Evolutionary conservation across 768 basidiomycete genomes (phyloP), one percentile per base, ranked within the genome.

Genomic region (Psilocybe sp.): DNA sequence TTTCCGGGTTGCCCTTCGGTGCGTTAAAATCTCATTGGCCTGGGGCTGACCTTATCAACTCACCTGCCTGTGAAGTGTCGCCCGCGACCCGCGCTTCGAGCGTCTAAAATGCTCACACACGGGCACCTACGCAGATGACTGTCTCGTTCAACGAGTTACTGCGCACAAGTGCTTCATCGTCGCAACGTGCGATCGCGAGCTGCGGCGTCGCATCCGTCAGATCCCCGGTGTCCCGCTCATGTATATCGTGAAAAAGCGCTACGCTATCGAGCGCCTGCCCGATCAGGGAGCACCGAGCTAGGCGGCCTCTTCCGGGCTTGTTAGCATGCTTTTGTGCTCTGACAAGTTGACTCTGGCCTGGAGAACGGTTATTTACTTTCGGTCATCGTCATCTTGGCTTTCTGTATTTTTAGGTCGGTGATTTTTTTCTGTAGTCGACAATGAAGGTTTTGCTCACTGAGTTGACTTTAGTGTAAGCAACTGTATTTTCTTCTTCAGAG

Each of bases 81-180:
- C 97, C 23, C 90, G 96, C 46, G 97, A 99, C 68, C 92, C 95
- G 28, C 83, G 97, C 43, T 98, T 99, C 60, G 97, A 99, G 64
- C 87, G 96, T 39, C 77, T 99, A 40, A 80, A 79, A 40, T 99
- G 97, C 69, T 85, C 89, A 34, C 97, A 99, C 67, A 76, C 82
- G 4, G 97, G 97, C 16, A 97, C 94, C n/a, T 99, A 99, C 63
- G 97, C 97, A 15, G 97, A 99, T 65, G 97, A 99, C 74, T 99
- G 97, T 65, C 80, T 99, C 16, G 90, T 99, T 14, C 92, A 98
- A 64, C 87, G 97, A 31, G 93, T 98, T 9, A 92, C 90, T 2
- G 82, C 94, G 7, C 92, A 95, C 72, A 90, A 92, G 64, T 98
- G 95, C 69, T 98, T 91, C 68, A 86, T 99, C 56, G 95, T 99